Conservation (phyloP, 805 yeast genomes). For the Scheffersomyces coipomensis region DNA sequence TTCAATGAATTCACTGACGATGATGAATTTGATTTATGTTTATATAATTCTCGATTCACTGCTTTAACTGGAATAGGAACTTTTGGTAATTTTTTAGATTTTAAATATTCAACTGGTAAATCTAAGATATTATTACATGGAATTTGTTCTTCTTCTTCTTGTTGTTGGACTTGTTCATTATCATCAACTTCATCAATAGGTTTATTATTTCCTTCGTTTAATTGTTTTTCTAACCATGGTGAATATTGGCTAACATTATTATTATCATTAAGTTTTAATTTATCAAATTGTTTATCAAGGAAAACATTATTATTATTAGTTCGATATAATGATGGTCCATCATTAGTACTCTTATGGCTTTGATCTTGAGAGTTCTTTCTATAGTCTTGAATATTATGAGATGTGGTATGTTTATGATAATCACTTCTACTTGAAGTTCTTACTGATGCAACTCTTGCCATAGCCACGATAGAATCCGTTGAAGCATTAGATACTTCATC, state of each 20-base stretch:
- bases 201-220: neutral
- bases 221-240: neutral
- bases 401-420: conserved; percentile 32
- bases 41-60: conserved; percentile 4
- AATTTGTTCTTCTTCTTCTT: conserved; percentile 4
- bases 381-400: conserved; percentile 18
- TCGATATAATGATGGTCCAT: conserved; percentile 11
- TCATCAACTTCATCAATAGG: neutral
- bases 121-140: conserved; percentile 22
- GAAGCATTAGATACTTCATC: conserved; percentile 1
- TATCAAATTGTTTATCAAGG: conserved; percentile 5
- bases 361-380: neutral
- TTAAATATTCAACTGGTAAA: conserved; percentile 30
- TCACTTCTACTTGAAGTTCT: conserved; percentile 32
- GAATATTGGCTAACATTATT: neutral
- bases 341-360: no score
- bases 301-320: conserved; percentile 31
- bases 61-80: conserved; percentile 7
- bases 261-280: neutral
- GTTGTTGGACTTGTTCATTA: neutral
- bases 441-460: conserved; percentile 34
- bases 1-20: conserved; percentile 17
- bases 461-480: conserved; percentile 20
- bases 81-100: conserved; percentile 18
- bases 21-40: conserved; percentile 7